Base-by-base conservation (phyloP, 2,329 filamentous ascomycete genomes). In the Ambrosiella xylebori region DNA sequence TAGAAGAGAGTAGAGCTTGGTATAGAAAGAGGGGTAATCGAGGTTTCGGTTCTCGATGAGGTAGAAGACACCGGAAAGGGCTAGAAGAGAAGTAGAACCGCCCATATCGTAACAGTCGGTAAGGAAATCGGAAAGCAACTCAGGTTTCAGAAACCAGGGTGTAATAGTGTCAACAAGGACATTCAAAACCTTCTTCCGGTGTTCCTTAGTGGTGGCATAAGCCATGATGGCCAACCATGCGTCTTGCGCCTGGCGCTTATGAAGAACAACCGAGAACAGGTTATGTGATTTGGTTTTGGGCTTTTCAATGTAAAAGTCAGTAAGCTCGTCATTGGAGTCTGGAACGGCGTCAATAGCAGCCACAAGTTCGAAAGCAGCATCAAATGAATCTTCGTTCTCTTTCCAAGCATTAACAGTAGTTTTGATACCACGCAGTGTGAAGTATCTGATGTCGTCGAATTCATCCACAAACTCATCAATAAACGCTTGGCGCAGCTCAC, bases 11-110 rank as follows among this genome's bases (percentile, higher is more conserved):
- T 98, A 98, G 1, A 98, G 81, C 69, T 96, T 97, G 57, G 77
- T 72, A 71, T 95, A 98, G 72, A 98, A 98, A 38, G 84, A 84
- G 1, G 90, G 89, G 68, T 98, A 98, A 71, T 98, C 93, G 61
- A 98, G 77, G 68, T 98, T 98, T 67, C 88, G 87, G 67, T 93
- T 82, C 63, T 87, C 84, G 64, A 98, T 97, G 56, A 98, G 79
- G 68, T 95, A 93, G 73, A 95, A 98, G 51, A 98, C 83, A 56
- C 93, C 93, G 0, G 88, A 94, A 1, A 98, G 76, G 1, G 94
- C 89, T 17, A 96, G 78, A 3, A 98, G 76, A 3, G 93, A 91
- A 53, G 84, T 88, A 12, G 88, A 85, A 50, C 93, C 93, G 56
- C 91, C 89, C 7, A 83, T 74, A 65, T 96, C 79, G 72, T 95